phyloP scores from a whole-genome alignment of 495 filamentous ascomycete species.

The Annulohypoxylon nitens region DNA sequence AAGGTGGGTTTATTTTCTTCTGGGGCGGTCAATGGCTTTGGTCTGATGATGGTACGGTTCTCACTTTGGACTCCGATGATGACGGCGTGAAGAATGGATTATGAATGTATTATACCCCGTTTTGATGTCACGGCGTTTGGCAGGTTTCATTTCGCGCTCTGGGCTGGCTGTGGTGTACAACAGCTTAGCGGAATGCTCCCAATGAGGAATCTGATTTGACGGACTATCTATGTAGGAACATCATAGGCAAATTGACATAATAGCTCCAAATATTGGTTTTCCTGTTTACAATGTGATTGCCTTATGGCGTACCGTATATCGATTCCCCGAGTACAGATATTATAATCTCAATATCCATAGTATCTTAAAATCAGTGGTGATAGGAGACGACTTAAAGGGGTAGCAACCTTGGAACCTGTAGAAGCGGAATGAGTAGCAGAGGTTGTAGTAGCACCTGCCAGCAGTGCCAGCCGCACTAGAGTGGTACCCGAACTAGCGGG shows the following conservation, averaged over 20 bases:
- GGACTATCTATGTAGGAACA: neutral
- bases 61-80: slow-evolving; percentile 9
- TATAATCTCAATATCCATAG: too few species aligned
- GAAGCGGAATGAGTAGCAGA: too few species aligned
- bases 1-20: neutral
- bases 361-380: too few species aligned
- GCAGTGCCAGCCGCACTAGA: too few species aligned
- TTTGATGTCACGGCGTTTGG: slow-evolving; percentile 22
- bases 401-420: too few species aligned
- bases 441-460: too few species aligned
- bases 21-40: neutral
- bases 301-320: too few species aligned
- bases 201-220: neutral
- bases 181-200: neutral
- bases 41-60: neutral
- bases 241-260: slow-evolving; percentile 9
- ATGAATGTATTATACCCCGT: slow-evolving; percentile 31
- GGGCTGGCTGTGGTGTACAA: neutral
- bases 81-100: slow-evolving; percentile 23
- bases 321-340: too few species aligned
- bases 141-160: slow-evolving; percentile 20
- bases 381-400: too few species aligned
- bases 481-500: too few species aligned
- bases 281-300: neutral
- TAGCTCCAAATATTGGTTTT: slow-evolving; percentile 1